A percentile compares a stretch with the other conserved stretches of the same genome.
phyloP scores from a whole-genome alignment of 305 asterid genomes.

The Solanum chacoense region DNA sequence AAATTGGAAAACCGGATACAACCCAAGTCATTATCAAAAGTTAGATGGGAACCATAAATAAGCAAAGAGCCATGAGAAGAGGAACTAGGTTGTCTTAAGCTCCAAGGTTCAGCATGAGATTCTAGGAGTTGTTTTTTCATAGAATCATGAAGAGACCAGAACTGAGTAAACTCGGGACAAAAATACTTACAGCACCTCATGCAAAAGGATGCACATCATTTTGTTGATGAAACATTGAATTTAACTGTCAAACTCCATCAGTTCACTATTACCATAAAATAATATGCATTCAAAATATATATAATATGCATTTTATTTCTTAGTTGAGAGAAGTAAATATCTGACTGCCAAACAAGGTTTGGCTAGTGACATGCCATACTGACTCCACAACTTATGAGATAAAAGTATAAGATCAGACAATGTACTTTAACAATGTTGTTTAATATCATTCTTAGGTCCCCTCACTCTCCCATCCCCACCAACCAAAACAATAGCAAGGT shows the following conservation, averaged over 20 bases:
- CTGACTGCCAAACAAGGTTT: not conserved
- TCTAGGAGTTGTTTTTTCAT: not conserved
- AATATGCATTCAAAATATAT: not conserved
- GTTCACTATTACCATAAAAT: not conserved
- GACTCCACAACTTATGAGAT: not conserved
- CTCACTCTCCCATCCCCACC: not conserved
- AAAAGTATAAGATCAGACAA: not conserved
- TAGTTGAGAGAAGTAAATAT: not conserved
- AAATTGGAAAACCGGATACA: not conserved
- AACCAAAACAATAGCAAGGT: not conserved
- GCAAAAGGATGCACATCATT: not conserved
- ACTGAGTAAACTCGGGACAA: not conserved
- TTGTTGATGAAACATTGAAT: not conserved
- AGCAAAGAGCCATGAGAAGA: not conserved
- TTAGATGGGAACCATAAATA: not conserved
- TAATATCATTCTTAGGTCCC: not conserved
- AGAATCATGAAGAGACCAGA: not conserved
- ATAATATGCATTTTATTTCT: not conserved
- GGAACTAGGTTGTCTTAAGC: not conserved
- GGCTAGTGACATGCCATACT: not conserved
- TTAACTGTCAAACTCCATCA: not conserved
- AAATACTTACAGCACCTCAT: not conserved
- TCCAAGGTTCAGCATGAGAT: not conserved
- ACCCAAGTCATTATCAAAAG: not conserved
- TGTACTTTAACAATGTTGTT: not conserved